Evolutionary conservation across 2,329 filamentous ascomycete species (phyloP).

Genomic region (Aspergillus fumigatiaffinis): DNA sequence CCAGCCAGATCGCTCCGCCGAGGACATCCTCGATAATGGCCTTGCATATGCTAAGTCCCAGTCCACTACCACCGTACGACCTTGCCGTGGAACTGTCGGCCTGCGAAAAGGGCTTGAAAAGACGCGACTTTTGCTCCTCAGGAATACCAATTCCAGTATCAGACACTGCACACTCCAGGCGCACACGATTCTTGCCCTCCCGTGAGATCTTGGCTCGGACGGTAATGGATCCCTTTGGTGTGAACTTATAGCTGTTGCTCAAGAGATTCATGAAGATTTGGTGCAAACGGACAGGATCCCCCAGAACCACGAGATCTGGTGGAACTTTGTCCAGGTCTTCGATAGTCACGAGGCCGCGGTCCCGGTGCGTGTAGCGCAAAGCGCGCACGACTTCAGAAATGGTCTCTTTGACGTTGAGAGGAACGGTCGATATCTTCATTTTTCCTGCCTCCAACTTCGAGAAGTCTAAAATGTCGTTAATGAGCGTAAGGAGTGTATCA

Average conservation of each 20-base stretch:
- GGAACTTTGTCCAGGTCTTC: constrained; percentile 62
- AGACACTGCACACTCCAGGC: constrained; percentile 77
- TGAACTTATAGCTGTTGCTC: constrained; percentile 92
- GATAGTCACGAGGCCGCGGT: constrained; percentile 57
- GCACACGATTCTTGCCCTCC: constrained; percentile 67
- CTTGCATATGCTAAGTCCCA: constrained; percentile 91
- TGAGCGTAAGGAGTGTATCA: constrained; percentile 76
- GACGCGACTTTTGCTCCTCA: constrained; percentile 68
- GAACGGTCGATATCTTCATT: constrained; percentile 82
- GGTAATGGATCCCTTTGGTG: constrained; percentile 78
- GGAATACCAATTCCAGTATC: constrained; percentile 93
- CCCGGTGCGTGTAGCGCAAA: constrained; percentile 60
- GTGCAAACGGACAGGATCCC: constrained; percentile 76
- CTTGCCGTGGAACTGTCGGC: constrained; percentile 86
- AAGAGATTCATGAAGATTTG: constrained; percentile 80
- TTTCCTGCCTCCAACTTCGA: constrained; percentile 82
- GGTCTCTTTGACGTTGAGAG: constrained; percentile 69
- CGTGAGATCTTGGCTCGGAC: constrained; percentile 70
- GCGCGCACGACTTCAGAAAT: constrained; percentile 63
- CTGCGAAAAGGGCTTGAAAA: constrained; percentile 91
- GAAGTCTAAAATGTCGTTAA: constrained; percentile 88
- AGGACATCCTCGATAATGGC: constrained; percentile 90
- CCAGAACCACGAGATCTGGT: constrained; percentile 65
- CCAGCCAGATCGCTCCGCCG: constrained; percentile 77
- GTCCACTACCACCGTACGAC: constrained; percentile 86